A percentile compares a stretch with the other conserved stretches of the same genome.
Evolutionary conservation across 1,284 basidiomycete species (phyloP).

Genomic region (Apiotrichum mycotoxinovorans): DNA sequence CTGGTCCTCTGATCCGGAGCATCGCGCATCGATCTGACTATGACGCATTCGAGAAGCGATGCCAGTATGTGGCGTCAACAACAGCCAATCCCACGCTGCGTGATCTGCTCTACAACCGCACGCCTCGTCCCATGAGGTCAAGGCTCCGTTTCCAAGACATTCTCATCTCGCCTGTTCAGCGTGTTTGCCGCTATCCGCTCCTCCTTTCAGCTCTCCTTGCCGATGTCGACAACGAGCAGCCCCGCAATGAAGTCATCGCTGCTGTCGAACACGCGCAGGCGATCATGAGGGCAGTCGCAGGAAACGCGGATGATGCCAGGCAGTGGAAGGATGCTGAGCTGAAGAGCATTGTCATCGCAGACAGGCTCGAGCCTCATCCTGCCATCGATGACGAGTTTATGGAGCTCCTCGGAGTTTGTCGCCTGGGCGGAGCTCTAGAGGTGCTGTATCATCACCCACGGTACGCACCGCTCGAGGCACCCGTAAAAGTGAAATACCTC

Average conservation of each 20-base stretch:
- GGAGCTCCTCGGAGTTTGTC: constrained; percentile 65
- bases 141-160: constrained; percentile 65
- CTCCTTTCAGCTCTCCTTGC: constrained; percentile 69
- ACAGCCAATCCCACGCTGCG: constrained; percentile 37
- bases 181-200: constrained; percentile 87
- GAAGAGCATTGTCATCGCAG: constrained; percentile 65
- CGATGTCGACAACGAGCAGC: constrained; percentile 22
- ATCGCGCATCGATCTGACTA: constrained; percentile 63
- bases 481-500: constrained; percentile 74
- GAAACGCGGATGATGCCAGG: constrained; percentile 56
- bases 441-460: constrained; percentile 64
- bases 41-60: constrained; percentile 74
- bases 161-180: constrained; percentile 82
- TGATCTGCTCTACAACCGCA: constrained; percentile 37
- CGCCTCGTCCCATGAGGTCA: constrained; percentile 25
- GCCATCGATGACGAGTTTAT: constrained; percentile 56
- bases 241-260: constrained; percentile 4
- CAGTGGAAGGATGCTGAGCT: constrained; percentile 60
- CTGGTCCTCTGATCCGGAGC: constrained; percentile 65
- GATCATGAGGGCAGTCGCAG: constrained; percentile 60
- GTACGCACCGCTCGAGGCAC: constrained; percentile 44
- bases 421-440: constrained; percentile 75
- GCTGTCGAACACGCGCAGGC: constrained; percentile 42
- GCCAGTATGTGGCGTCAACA: constrained; percentile 55
- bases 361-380: constrained; percentile 57